phyloP scores from a whole-genome alignment of 495 filamentous ascomycete genomes.

The Astrocystis sublimbata region DNA sequence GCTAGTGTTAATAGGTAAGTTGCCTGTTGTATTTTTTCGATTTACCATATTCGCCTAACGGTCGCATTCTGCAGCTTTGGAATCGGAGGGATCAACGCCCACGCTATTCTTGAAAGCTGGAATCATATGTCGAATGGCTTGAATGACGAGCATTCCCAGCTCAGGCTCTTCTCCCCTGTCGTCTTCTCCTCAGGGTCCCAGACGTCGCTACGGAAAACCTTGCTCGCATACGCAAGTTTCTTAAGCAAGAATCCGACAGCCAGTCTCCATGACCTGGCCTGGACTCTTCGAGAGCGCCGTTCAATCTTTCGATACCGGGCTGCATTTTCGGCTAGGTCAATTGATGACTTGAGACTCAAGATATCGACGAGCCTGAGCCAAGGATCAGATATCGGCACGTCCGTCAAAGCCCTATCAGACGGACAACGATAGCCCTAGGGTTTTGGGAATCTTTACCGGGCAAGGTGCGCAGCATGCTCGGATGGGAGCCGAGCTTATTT shows the following conservation, averaged over 20 bases:
- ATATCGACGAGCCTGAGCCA: no score
- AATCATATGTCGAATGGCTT: no score
- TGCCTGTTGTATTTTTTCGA: no score
- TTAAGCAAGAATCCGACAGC: neutral
- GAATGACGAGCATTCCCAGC: no score
- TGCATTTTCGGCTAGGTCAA: neutral
- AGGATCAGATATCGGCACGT: no score
- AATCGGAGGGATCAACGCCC: no score
- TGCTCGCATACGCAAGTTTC: no score
- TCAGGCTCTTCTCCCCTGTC: neutral
- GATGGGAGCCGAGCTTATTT: conserved; percentile 20
- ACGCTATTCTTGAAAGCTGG: no score
- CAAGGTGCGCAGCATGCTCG: conserved; percentile 28
- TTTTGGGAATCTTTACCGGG: conserved; percentile 30
- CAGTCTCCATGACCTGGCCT: neutral
- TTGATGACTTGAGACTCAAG: neutral
- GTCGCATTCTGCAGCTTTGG: no score
- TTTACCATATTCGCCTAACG: no score
- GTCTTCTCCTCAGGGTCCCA: neutral
- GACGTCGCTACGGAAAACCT: neutral
- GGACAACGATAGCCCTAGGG: neutral
- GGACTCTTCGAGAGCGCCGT: neutral
- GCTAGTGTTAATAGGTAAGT: conserved; percentile 7
- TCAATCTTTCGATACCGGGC: neutral
- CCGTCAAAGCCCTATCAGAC: neutral